Evolutionary conservation across 2,329 filamentous ascomycete genomes (phyloP).

Genomic region (Basipetospora chlamydospora): DNA sequence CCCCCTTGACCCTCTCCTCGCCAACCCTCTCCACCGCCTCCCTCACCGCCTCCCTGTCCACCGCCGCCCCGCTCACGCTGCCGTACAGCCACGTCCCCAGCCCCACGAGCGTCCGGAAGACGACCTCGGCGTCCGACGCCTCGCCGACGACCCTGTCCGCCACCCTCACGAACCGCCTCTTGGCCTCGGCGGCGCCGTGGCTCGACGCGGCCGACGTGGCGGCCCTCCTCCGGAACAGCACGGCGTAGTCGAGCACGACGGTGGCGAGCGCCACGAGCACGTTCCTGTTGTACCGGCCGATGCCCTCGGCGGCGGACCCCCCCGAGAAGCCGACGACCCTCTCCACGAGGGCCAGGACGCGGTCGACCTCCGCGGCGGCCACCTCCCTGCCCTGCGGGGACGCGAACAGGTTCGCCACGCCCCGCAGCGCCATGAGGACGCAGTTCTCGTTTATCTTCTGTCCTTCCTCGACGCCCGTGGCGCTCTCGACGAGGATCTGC

Average conservation of each 20-base stretch:
- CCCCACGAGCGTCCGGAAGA: constrained; percentile 71
- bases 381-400: constrained; percentile 56
- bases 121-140: constrained; percentile 64
- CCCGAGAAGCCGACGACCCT: constrained; percentile 39
- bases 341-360: constrained; percentile 48
- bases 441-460: constrained; percentile 59
- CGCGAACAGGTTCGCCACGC: constrained; percentile 71
- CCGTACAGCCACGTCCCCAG: constrained; percentile 57
- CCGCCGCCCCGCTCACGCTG: background rate
- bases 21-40: constrained; percentile 8
- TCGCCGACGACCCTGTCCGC: constrained; percentile 47
- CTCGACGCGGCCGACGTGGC: too few species aligned
- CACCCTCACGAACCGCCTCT: constrained; percentile 41
- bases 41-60: constrained; percentile 1
- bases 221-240: constrained; percentile 36
- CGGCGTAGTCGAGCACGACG: constrained; percentile 70
- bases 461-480: constrained; percentile 16
- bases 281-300: constrained; percentile 56
- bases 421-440: constrained; percentile 72
- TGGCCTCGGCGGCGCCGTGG: constrained; percentile 22
- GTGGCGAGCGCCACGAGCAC: constrained; percentile 72
- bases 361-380: constrained; percentile 41
- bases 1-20: constrained; percentile 17
- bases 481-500: constrained; percentile 27
- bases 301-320: constrained; percentile 28